phyloP scores from a whole-genome alignment of 345 rosid genomes.

The Corymbia maculata region DNA sequence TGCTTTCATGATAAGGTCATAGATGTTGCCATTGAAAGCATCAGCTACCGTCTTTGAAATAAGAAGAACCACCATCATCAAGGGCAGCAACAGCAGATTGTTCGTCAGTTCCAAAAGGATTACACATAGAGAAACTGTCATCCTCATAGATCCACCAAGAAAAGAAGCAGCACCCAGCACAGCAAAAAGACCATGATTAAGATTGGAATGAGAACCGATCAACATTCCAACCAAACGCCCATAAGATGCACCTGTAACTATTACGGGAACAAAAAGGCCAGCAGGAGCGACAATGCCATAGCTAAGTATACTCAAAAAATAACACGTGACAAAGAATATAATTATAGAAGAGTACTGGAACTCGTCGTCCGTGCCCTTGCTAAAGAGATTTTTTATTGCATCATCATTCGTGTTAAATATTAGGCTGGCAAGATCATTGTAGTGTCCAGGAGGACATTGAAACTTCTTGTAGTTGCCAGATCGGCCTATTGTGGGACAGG shows the following conservation, averaged over 20 bases:
- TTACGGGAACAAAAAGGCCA: constrained; percentile 89
- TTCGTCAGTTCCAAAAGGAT: constrained; percentile 83
- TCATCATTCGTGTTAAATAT: constrained; percentile 92
- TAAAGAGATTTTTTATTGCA: constrained; percentile 85
- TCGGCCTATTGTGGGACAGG: constrained; percentile 87
- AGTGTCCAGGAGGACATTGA: constrained; percentile 70
- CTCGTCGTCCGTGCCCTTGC: constrained; percentile 70
- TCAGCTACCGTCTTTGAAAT: constrained; percentile 92
- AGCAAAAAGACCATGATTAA: constrained; percentile 80
- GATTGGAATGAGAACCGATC: constrained; percentile 41
- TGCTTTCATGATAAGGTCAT: constrained; percentile 77
- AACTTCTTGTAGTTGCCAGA: constrained; percentile 94
- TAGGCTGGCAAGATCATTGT: constrained; percentile 95
- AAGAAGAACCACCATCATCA: constrained; percentile 93
- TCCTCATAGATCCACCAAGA: constrained; percentile 94
- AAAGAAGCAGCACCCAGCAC: constrained; percentile 92
- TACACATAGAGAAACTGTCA: constrained; percentile 85
- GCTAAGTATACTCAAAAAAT: constrained; percentile 68
- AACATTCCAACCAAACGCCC: constrained; percentile 84
- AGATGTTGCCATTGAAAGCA: constrained; percentile 73
- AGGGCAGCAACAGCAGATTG: constrained; percentile 71
- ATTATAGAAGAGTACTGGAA: constrained; percentile 59
- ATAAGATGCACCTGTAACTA: constrained; percentile 82
- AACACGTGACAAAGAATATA: constrained; percentile 68
- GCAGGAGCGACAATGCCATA: constrained; percentile 80